Base-by-base conservation (phyloP, 805 yeast genomes). In the Kodamaea fukazawae region DNA sequence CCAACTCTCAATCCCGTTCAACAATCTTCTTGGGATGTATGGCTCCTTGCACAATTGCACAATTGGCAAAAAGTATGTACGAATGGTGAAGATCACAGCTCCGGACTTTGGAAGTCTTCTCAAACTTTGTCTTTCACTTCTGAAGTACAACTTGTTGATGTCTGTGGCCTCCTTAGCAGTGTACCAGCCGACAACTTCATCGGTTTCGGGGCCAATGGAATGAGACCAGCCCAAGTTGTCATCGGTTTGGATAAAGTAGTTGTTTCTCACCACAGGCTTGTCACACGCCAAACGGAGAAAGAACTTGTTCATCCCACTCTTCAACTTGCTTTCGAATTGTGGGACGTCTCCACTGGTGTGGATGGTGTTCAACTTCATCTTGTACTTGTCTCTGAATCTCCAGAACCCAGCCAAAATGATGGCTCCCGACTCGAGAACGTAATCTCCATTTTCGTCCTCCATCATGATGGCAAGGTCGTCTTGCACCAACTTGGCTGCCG, bases 291-390 rank as follows among this genome's bases (percentile, higher is more conserved):
- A 62, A 44, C 85, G 63, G 25, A 67, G 59, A 53, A 81, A 81
- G 57, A 81, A 81, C 50, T 78, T 77, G 46, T 79, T 81, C 87
- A 81, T 81, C 3, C 84, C 81, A 25, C 61, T 58, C 53, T 77
- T 71, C 50, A 81, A 68, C 50, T 80, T 76, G 28, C 73, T 75
- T 39, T 75, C 67, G 51, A 74, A 81, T 51, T 80, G 76, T 9
- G 87, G 87, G 28, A 82, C 87, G 49, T 79, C 83, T 18, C 86
- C 87, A 32, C 75, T 62, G 7, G 81, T 76, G 54, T 82, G 88
- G 45, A 81, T 81, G 16, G 67, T 70, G 29, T 72, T 62, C 32
- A 81, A 58, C 12, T 83, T 79, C 59, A 74, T 58, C 40, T 76
- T 70, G 23, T 74, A 53, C 55, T 82, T 82, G 51, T 82, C 87